Evolutionary conservation across 768 basidiomycete genomes (phyloP), one percentile per base, ranked within the genome.

Genomic region (Suillus plorans): DNA sequence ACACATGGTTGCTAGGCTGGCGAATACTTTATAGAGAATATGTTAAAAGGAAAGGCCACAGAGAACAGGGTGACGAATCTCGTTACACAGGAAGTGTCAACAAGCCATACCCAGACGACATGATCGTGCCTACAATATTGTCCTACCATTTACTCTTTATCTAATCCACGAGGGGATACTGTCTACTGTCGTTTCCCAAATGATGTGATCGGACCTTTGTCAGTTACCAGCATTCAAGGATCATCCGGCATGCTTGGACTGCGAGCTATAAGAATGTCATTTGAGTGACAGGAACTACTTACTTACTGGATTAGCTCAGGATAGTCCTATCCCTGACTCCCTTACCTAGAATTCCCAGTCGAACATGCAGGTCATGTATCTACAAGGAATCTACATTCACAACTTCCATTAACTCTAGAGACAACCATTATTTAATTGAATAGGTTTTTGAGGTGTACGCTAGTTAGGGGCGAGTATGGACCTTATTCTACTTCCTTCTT

Each of bases 1-100:
- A 69, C 59, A 42, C 41, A 13, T 31, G 68, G 56, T 31, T 41
- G 62, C 36, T 64, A 97, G 95, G 95, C 95, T n/a, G 95, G 95
- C 31, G 95, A 98, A 74, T 97, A 86, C 75, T 98, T 90, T 79
- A 93, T 98, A 45, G 94, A 95, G 77, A 97, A 96, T 70, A 90
- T 97, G 4, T 78, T 95, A 65, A 85, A 84, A 66, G 86, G 85
- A 13, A 90, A 87, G 72, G 82, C 76, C 5, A 71, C 68, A 12
- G 80, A 84, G 69, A 84, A 79, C 66, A 78, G 77, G 67, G 66
- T 79, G 5, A 72, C 74, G 65, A 74, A 69, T 9, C 69, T 82
- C 16, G 61, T 79, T 25, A 67, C 73, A 5, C 68, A 75, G 58
- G 69, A 71, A 36, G 45, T n/a, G 22, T 60, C 61, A 36, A 60